Evolutionary conservation across 768 basidiomycete species (phyloP), one percentile per base, ranked within the genome.

Genomic region (Russula abietina): DNA sequence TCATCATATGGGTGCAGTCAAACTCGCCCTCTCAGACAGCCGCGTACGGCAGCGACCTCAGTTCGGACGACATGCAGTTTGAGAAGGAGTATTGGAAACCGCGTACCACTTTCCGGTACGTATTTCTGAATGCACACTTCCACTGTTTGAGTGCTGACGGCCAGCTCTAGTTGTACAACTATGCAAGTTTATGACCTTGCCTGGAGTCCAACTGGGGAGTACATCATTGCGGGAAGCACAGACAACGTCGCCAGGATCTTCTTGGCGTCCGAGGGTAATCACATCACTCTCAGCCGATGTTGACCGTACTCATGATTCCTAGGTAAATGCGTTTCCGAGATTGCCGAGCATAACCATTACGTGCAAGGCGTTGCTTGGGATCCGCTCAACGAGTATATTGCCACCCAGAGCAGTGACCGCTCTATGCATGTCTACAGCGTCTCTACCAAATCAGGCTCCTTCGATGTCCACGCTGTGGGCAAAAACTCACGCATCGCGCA

Each of bases 301-400:
- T 36, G 30, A 59, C 19, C 30, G 56, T 22, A 39, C 57, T 57
- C 54, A 64, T 69, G 48, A 54, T 65, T 39, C 30, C 46, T 70
- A 93, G 93, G 93, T 32, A 88, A 89, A 78, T 91, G 90, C 70
- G 81, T 97, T 14, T 84, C 86, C 68, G 91, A 94, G 73, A 89
- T 95, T 64, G 88, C 91, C 1, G 96, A 98, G 70, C 97, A 99
- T 74, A 85, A 82, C 38, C 96, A 98, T 74, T 98, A 91, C 71
- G 97, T 99, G 0, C 97, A 99, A 77, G 97, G 97, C 10, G 97
- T 98, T 32, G 92, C 96, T 0, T 99, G 97, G 97, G 97, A 99
- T 68, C 97, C 97, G 1, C 75, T 97, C 69, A 94, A 96, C 73
- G 93, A 97, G 73, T 98, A 90, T 71, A 91, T 99, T 64, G 95